These are phyloP conservation scores for Neopestalotiopsis clavispora DNA, from an alignment of 2,329 filamentous ascomycete species.

Conservation along the genomic window DNA sequence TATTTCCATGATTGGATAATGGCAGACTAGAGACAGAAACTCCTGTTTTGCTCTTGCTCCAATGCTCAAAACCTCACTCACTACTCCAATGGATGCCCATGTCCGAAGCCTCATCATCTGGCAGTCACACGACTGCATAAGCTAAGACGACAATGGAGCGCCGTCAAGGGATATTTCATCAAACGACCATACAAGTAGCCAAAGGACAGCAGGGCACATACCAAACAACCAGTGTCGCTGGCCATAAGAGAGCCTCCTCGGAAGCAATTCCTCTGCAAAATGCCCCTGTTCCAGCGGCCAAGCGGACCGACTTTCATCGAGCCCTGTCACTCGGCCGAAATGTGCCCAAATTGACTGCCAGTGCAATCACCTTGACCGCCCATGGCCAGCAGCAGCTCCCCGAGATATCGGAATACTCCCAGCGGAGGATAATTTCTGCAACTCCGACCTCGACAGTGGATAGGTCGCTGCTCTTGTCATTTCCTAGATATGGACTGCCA, in stretches of 20 bases:
- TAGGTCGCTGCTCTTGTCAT: slow-evolving; percentile 63
- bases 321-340: slow-evolving; percentile 25
- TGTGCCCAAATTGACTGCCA: slow-evolving; percentile 42
- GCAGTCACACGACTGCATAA: neutral
- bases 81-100: neutral
- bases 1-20: neutral
- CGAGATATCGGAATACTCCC: slow-evolving; percentile 58
- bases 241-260: slow-evolving; percentile 51
- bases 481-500: slow-evolving; percentile 68
- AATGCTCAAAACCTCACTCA: neutral
- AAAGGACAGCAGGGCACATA: slow-evolving; percentile 36
- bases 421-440: slow-evolving; percentile 54
- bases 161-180: slow-evolving; percentile 45
- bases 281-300: slow-evolving; percentile 27
- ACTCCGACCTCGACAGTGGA: slow-evolving; percentile 59
- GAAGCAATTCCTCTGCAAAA: slow-evolving; percentile 22
- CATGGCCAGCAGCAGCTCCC: slow-evolving; percentile 19
- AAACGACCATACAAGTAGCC: slow-evolving; percentile 56
- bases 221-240: slow-evolving; percentile 32
- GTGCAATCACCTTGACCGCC: slow-evolving; percentile 48
- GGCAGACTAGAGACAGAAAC: neutral
- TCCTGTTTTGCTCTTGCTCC: neutral
- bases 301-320: slow-evolving; percentile 30
- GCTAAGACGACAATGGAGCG: slow-evolving; percentile 25
- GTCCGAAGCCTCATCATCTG: neutral